A percentile compares a stretch with the other conserved stretches of the same genome.
Conservation (phyloP, 176 grass and related monocot species). For the Triticum dicoccoides region DNA sequence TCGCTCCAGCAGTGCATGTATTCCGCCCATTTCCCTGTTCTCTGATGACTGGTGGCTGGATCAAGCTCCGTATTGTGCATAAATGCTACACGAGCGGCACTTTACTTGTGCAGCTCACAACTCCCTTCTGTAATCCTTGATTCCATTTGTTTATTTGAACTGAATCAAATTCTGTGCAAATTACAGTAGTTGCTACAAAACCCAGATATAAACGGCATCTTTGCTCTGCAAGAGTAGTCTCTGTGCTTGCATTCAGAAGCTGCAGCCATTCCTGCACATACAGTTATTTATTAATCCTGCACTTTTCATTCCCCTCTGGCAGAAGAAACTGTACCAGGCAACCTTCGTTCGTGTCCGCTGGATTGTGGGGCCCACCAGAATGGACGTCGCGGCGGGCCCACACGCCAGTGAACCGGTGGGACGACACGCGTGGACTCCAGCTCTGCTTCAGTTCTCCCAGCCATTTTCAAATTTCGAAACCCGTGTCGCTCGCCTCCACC, state of each 20-base stretch:
- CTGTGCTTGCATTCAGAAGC: background rate
- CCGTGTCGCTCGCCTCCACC: slow-evolving; percentile 17
- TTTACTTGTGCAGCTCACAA: slow-evolving; percentile 11
- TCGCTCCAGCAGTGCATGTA: background rate
- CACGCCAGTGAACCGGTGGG: slow-evolving; percentile 19
- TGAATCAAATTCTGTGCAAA: background rate
- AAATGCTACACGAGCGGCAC: background rate
- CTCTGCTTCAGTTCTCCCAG: background rate
- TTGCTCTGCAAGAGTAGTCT: background rate
- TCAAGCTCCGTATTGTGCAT: background rate
- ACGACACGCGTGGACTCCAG: background rate
- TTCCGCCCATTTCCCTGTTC: slow-evolving; percentile 5
- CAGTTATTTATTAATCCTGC: background rate
- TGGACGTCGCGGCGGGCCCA: background rate
- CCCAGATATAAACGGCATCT: background rate
- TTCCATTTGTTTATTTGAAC: background rate
- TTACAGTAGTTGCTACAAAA: background rate
- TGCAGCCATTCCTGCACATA: too few relatives aligned
- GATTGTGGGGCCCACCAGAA: background rate
- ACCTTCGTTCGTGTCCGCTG: too few relatives aligned
- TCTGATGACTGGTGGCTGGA: background rate
- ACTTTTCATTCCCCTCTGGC: background rate
- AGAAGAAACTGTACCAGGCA: background rate
- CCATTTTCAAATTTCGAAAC: slow-evolving; percentile 64
- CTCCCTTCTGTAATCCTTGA: background rate